A percentile compares a stretch with the other conserved stretches of the same genome.
Conservation (phyloP, 257 asterid species). For the Craterostigma plantagineum region DNA sequence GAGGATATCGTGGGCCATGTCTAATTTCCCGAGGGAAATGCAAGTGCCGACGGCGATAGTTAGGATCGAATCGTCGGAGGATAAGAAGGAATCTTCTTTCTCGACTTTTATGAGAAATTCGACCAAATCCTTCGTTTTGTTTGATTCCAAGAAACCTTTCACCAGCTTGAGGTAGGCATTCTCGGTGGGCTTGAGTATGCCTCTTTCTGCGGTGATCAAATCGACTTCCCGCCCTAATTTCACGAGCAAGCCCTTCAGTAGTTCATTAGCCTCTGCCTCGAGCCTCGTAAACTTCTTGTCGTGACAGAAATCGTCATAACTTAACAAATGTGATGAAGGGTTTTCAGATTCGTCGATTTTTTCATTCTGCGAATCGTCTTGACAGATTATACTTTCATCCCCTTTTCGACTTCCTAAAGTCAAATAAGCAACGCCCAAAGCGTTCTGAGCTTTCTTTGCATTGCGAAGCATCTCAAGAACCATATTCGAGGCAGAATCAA, state of each 20-base stretch:
- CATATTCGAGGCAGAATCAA: conserved; percentile 61
- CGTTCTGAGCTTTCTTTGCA: conserved; percentile 56
- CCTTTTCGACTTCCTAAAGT: conserved; percentile 18
- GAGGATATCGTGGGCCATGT: conserved; percentile 77
- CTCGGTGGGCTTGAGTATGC: conserved; percentile 82
- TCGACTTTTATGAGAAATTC: conserved; percentile 55
- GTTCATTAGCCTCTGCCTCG: conserved; percentile 40
- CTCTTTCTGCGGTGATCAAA: conserved; percentile 60
- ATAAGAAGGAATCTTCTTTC: conserved; percentile 53
- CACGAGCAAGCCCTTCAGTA: conserved; percentile 30
- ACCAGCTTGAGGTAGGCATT: conserved; percentile 52
- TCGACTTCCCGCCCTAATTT: conserved; percentile 54
- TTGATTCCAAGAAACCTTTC: conserved; percentile 59
- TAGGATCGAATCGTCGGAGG: conserved; percentile 47
- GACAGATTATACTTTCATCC: conserved; percentile 10
- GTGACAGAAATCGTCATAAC: conserved; percentile 35
- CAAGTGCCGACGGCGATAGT: conserved; percentile 53
- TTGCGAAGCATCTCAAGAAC: conserved; percentile 81
- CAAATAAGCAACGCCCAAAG: conserved; percentile 48
- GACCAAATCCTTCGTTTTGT: conserved; percentile 47
- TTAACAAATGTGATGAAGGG: conserved; percentile 9
- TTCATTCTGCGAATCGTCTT: conserved; percentile 5
- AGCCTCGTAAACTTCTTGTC: conserved; percentile 46
- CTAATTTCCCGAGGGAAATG: conserved; percentile 72
- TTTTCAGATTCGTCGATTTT: conserved; percentile 12